A percentile compares a stretch with the other conserved stretches of the same genome.
These are phyloP conservation scores for Sclerotinia borealis DNA, from an alignment of 2,329 filamentous ascomycete species.

Conservation along the genomic window DNA sequence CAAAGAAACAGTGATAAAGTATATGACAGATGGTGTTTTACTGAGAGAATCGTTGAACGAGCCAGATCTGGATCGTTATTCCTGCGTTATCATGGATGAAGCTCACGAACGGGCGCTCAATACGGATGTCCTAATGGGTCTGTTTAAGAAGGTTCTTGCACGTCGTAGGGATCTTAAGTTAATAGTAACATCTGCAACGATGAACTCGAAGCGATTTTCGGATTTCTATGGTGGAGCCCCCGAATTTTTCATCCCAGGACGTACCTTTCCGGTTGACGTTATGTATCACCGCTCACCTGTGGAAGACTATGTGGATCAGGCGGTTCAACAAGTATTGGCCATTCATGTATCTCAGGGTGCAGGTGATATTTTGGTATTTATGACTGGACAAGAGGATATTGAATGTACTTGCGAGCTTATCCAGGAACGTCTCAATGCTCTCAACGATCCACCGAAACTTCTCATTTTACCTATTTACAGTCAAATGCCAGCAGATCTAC, in stretches of 20 bases:
- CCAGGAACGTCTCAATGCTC: conserved; percentile 75
- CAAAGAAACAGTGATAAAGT: conserved; percentile 93
- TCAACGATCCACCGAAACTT: conserved; percentile 92
- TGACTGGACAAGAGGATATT: conserved; percentile 99
- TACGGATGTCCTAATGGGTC: conserved; percentile 92
- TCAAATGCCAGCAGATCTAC: conserved; percentile 97
- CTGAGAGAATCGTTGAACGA: conserved; percentile 90
- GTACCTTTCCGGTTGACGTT: conserved; percentile 95
- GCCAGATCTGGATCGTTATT: conserved; percentile 89
- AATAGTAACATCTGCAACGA: conserved; percentile 96
- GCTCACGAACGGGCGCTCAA: conserved; percentile 95
- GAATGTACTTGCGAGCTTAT: conserved; percentile 93
- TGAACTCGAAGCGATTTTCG: conserved; percentile 95
- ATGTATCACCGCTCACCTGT: conserved; percentile 93
- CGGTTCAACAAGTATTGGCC: conserved; percentile 89
- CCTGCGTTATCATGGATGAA: conserved; percentile 99
- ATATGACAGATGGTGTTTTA: conserved; percentile 97
- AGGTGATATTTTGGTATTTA: conserved; percentile 95
- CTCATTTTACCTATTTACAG: conserved; percentile 97
- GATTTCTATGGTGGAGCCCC: conserved; percentile 94
- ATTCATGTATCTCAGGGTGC: conserved; percentile 93
- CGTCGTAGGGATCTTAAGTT: conserved; percentile 86
- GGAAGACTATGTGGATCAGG: conserved; percentile 95
- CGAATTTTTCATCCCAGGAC: conserved; percentile 91
- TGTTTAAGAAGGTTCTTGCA: conserved; percentile 95